phyloP scores from a whole-genome alignment of 2,329 filamentous ascomycete genomes.

The Aspergillus nomiae region DNA sequence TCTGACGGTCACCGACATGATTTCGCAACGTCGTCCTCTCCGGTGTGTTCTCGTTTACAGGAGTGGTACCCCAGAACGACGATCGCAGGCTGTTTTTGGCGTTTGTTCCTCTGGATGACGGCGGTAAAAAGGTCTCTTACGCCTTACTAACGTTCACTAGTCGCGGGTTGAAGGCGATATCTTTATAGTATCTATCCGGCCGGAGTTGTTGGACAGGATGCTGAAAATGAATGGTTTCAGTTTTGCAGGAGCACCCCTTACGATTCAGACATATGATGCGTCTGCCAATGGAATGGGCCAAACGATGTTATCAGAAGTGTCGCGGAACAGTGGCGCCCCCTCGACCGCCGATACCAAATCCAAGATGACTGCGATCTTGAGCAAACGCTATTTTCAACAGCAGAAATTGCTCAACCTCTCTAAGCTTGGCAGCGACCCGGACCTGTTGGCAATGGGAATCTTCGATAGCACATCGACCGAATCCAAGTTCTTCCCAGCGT shows the following conservation, averaged over 20 bases:
- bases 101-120: conserved; percentile 41
- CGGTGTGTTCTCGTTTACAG: conserved; percentile 44
- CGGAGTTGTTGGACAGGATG: conserved; percentile 65
- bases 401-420: conserved; percentile 82
- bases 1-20: conserved; percentile 45
- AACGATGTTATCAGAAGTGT: conserved; percentile 22
- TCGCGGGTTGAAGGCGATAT: conserved; percentile 69
- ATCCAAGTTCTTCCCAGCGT: conserved; percentile 85
- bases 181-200: conserved; percentile 67
- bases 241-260: conserved; percentile 67
- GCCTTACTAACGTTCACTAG: conserved; percentile 71
- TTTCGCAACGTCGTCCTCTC: conserved; percentile 37
- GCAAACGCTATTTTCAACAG: conserved; percentile 69
- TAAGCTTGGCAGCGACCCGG: conserved; percentile 70
- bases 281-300: conserved; percentile 23
- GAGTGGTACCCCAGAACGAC: conserved; percentile 48
- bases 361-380: conserved; percentile 71
- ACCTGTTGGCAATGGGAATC: conserved; percentile 72
- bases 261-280: conserved; percentile 52
- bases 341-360: conserved; percentile 62
- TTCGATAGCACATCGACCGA: conserved; percentile 71
- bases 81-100: conserved; percentile 36
- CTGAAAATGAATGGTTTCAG: conserved; percentile 68
- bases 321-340: conserved; percentile 44
- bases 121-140: conserved; percentile 48